A percentile compares a stretch with the other conserved stretches of the same genome.
phyloP scores from a whole-genome alignment of 2,329 filamentous ascomycete species.

The Penicillium psychrosexuale region DNA sequence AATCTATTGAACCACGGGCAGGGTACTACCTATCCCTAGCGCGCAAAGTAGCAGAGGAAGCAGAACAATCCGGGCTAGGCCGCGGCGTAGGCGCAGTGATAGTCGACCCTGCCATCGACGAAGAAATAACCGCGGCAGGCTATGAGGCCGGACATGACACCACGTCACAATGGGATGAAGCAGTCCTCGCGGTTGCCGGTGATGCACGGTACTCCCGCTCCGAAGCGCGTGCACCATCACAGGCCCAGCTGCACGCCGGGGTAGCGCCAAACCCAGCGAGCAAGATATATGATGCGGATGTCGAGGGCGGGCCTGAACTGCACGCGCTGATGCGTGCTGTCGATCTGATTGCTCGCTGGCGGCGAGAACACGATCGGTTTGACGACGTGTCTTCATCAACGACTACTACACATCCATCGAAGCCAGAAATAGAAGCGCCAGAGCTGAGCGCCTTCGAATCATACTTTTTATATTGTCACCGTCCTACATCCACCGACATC shows the following conservation, averaged over 20 bases:
- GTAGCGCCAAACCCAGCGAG: slow-evolving; percentile 25
- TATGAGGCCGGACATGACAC: slow-evolving; percentile 25
- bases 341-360: slow-evolving; percentile 43
- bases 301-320: slow-evolving; percentile 45
- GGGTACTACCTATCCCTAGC: slow-evolving; percentile 43
- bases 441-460: slow-evolving; percentile 29
- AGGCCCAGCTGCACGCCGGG: slow-evolving; percentile 19
- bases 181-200: slow-evolving; percentile 45
- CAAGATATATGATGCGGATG: slow-evolving; percentile 30
- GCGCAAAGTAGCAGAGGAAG: slow-evolving; percentile 38
- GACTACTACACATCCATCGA: not conserved
- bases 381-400: not conserved
- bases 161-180: slow-evolving; percentile 28
- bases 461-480: slow-evolving; percentile 47
- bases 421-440: slow-evolving; percentile 9
- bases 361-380: slow-evolving; percentile 30
- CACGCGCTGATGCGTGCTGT: slow-evolving; percentile 47
- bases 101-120: slow-evolving; percentile 42
- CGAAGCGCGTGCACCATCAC: slow-evolving; percentile 27
- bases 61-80: slow-evolving; percentile 36
- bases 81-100: slow-evolving; percentile 45
- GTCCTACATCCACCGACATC: slow-evolving; percentile 45
- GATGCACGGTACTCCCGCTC: slow-evolving; percentile 41
- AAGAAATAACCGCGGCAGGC: slow-evolving; percentile 18
- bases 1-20: slow-evolving; percentile 37